Evolutionary conservation across 331 rosid species (phyloP).

Genomic region (Prunus yedoensis): DNA sequence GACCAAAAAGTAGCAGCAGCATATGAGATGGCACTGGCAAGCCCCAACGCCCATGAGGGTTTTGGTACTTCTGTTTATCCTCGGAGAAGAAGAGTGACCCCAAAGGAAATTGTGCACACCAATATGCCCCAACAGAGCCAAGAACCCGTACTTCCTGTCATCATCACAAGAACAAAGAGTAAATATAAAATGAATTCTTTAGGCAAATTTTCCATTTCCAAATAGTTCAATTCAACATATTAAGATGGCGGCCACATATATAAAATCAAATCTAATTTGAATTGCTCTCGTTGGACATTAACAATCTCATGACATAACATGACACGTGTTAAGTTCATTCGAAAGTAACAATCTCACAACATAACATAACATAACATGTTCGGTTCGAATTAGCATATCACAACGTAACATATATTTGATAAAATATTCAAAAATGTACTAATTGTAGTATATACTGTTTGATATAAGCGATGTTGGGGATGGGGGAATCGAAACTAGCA

Average conservation of each 20-base stretch:
- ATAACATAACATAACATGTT: not conserved
- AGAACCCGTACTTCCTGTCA: slow-evolving; percentile 41
- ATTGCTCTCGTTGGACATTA: not conserved
- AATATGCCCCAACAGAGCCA: slow-evolving; percentile 48
- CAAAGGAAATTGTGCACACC: slow-evolving; percentile 54
- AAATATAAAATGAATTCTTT: not conserved
- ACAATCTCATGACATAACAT: not conserved
- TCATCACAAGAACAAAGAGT: not conserved
- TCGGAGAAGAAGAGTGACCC: slow-evolving; percentile 36
- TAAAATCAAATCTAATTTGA: not conserved
- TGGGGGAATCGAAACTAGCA: too few relatives aligned
- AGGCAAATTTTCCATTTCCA: not conserved
- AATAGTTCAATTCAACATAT: not conserved
- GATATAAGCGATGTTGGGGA: too few relatives aligned
- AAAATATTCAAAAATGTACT: too few relatives aligned
- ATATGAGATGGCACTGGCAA: not conserved
- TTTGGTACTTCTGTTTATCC: slow-evolving; percentile 1
- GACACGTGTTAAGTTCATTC: too few relatives aligned
- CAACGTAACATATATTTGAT: too few relatives aligned
- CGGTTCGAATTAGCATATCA: too few relatives aligned
- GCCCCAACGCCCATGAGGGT: not conserved
- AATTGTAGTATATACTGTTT: too few relatives aligned
- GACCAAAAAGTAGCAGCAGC: not conserved
- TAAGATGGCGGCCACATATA: not conserved
- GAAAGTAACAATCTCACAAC: not conserved